These are phyloP conservation scores for Cyphellophora europaea DNA, from an alignment of 2,329 filamentous ascomycete species.

Conservation along the genomic window DNA sequence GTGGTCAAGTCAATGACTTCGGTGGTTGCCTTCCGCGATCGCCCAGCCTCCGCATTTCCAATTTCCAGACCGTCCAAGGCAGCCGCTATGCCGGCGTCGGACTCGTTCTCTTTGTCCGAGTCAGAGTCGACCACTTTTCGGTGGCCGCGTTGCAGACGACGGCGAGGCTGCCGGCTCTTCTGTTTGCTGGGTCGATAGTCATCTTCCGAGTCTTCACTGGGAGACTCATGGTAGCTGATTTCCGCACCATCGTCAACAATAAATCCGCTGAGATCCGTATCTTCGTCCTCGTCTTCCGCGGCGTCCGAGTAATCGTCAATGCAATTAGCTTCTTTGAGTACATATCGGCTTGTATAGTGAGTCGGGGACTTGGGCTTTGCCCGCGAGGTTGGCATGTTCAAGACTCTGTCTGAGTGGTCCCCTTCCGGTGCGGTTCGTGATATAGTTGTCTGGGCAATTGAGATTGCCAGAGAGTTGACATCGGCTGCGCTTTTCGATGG, in stretches of 20 bases:
- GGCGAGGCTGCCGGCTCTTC: not conserved
- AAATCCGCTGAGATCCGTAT: slow-evolving; percentile 20
- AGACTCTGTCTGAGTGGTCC: not conserved
- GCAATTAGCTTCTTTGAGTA: slow-evolving; percentile 16
- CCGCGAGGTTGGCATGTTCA: not conserved
- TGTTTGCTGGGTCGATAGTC: slow-evolving; percentile 4
- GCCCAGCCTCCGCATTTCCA: not conserved
- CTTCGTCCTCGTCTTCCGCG: slow-evolving; percentile 18
- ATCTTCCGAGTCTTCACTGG: slow-evolving; percentile 7
- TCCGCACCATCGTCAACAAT: slow-evolving; percentile 21
- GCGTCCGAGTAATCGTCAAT: slow-evolving; percentile 16
- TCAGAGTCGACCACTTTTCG: slow-evolving; percentile 19
- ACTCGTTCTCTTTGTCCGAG: slow-evolving; percentile 14
- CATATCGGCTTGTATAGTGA: slow-evolving; percentile 11
- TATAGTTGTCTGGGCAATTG: not conserved
- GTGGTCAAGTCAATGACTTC: slow-evolving; percentile 17
- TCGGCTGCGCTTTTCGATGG: not conserved
- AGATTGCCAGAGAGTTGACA: not conserved
- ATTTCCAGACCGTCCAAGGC: slow-evolving; percentile 18
- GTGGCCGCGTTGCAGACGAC: slow-evolving; percentile 5
- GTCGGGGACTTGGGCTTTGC: not conserved
- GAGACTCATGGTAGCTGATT: slow-evolving; percentile 16
- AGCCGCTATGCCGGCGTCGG: slow-evolving; percentile 14
- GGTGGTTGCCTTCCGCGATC: slow-evolving; percentile 2
- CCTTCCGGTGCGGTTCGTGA: not conserved